Evolutionary conservation across 352 stramenopile species (phyloP).

Genomic region (Globisporangium takayamanum): DNA sequence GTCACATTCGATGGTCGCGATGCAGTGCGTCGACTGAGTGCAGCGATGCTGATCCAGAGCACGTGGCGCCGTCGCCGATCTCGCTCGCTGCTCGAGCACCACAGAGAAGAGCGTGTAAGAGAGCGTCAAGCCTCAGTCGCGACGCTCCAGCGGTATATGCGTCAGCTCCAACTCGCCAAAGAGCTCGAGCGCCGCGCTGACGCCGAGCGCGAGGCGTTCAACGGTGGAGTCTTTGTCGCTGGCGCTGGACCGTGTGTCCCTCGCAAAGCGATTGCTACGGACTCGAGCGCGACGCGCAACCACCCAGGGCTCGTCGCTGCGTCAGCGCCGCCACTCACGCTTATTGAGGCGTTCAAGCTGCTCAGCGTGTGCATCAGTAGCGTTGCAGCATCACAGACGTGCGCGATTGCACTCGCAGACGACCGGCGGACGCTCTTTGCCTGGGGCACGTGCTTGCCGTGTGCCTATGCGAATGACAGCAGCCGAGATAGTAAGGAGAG

Average conservation of each 20-base stretch:
- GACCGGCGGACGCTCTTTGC: conserved; percentile 39
- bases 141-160: conserved; percentile 47
- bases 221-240: conserved; percentile 47
- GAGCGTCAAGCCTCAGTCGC: conserved; percentile 39
- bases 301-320: conserved; percentile 3
- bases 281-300: background rate
- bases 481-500: background rate
- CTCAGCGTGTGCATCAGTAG: conserved; percentile 26
- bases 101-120: conserved; percentile 19
- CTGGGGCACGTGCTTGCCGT: conserved; percentile 50
- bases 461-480: conserved; percentile 18
- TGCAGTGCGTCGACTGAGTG: conserved; percentile 24
- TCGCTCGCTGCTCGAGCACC: conserved; percentile 15
- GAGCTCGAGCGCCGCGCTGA: conserved; percentile 48
- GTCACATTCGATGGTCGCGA: conserved; percentile 47
- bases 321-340: conserved; percentile 17
- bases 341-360: conserved; percentile 44
- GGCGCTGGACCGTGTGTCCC: conserved; percentile 37
- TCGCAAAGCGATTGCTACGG: background rate
- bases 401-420: conserved; percentile 32
- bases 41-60: conserved; percentile 52
- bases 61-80: conserved; percentile 57
- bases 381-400: conserved; percentile 38
- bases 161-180: conserved; percentile 35
- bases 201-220: conserved; percentile 40